Evolutionary conservation across 2,329 filamentous ascomycete species (phyloP).

Genomic region (Clonostachys sp.): DNA sequence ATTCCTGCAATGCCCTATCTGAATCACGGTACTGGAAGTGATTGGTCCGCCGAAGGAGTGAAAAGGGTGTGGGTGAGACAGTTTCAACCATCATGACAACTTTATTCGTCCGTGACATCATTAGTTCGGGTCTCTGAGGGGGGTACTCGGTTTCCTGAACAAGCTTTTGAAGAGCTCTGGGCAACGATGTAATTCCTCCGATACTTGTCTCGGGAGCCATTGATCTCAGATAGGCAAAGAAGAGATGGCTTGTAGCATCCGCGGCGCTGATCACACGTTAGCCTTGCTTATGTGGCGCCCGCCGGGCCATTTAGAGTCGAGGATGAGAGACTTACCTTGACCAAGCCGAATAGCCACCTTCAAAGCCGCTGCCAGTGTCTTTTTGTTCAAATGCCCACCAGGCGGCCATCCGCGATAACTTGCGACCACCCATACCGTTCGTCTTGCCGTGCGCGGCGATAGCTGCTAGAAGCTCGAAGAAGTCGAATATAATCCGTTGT

Average conservation of each 20-base stretch:
- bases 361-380: constrained; percentile 86
- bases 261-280: constrained; percentile 59
- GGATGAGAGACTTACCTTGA: constrained; percentile 50
- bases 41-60: constrained; percentile 82
- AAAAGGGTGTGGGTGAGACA: constrained; percentile 91
- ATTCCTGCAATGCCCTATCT: constrained; percentile 77
- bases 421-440: constrained; percentile 89
- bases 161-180: constrained; percentile 85
- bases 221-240: constrained; percentile 94
- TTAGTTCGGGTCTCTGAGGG: constrained; percentile 69
- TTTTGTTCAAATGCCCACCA: constrained; percentile 98
- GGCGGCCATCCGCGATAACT: constrained; percentile 89
- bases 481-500: constrained; percentile 88
- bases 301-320: constrained; percentile 24
- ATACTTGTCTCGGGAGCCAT: constrained; percentile 75
- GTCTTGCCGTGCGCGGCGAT: constrained; percentile 89
- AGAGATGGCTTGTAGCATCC: constrained; percentile 92
- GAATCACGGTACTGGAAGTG: constrained; percentile 94
- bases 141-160: constrained; percentile 93
- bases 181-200: constrained; percentile 79
- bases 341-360: constrained; percentile 90
- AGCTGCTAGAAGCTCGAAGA: constrained; percentile 89
- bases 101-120: constrained; percentile 78
- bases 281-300: constrained; percentile 1
- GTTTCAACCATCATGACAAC: constrained; percentile 96